Percentiles rank a stretch among this genome's conserved stretches.
Conservation (phyloP, 148 eudicot species). For the Amaranthus hypochondriacus region DNA sequence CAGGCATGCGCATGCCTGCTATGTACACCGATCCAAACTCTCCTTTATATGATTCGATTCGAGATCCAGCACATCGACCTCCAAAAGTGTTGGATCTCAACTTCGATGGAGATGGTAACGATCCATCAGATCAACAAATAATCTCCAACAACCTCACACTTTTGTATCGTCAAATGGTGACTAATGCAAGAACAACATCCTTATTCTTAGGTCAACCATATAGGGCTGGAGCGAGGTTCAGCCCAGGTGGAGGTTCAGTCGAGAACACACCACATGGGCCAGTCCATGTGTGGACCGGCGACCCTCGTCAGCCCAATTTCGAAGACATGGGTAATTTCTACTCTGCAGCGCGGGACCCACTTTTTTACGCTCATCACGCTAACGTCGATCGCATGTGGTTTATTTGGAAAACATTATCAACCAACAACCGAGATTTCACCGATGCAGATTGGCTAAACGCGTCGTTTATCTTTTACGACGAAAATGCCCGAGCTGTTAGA, state of each 20-base stretch:
- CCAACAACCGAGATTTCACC: conserved; percentile 40
- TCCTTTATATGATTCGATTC: conserved; percentile 39
- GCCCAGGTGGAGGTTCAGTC: conserved; percentile 53
- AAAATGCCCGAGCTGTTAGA: conserved; percentile 9
- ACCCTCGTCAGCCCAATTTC: conserved; percentile 37
- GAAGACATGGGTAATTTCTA: conserved; percentile 92
- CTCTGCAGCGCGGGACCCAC: conserved; percentile 72
- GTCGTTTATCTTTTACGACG: conserved; percentile 47
- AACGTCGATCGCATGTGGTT: conserved; percentile 72
- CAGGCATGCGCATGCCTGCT: conserved; percentile 60
- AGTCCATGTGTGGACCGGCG: conserved; percentile 67
- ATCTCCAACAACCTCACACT: conserved; percentile 46
- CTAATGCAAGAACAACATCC: conserved; percentile 39
- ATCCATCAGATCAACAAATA: conserved; percentile 19
- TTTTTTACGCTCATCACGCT: conserved; percentile 67
- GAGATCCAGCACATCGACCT: conserved; percentile 48
- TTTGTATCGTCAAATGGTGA: conserved; percentile 80
- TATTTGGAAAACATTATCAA: conserved; percentile 59
- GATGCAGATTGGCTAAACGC: conserved; percentile 67
- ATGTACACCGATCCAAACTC: conserved; percentile 41
- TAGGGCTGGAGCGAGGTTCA: conserved; percentile 52
- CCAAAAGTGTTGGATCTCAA: conserved; percentile 48
- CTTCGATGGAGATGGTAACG: conserved; percentile 34
- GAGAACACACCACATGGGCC: conserved; percentile 75
- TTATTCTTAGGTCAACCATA: conserved; percentile 71